phyloP scores from a whole-genome alignment of 371 early-diverging fungal genomes.

The Mucor lusitanicus region DNA sequence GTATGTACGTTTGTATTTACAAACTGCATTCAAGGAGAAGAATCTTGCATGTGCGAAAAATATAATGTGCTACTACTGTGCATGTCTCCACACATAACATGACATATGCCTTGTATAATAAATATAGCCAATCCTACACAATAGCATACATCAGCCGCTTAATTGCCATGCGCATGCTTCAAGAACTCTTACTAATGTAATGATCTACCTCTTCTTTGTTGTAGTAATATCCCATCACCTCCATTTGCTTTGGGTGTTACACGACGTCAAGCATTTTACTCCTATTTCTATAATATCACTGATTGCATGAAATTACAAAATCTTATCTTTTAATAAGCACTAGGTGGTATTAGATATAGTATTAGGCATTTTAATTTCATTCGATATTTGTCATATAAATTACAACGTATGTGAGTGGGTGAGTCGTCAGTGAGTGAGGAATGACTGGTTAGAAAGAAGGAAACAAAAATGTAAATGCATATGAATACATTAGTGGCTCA shows the following conservation, averaged over 20 bases:
- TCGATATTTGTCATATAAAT: neutral
- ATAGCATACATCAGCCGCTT: neutral
- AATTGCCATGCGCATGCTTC: neutral
- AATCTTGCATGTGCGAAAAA: neutral
- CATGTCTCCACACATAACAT: neutral
- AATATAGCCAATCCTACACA: neutral
- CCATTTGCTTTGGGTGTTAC: neutral
- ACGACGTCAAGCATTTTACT: neutral
- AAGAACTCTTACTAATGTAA: neutral
- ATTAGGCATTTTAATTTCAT: neutral
- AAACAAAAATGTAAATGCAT: neutral
- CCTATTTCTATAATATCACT: neutral
- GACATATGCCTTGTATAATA: neutral
- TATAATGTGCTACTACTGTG: neutral
- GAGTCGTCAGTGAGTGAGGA: neutral
- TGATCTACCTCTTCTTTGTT: neutral
- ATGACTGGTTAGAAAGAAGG: neutral
- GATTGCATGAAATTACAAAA: neutral
- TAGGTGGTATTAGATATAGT: neutral
- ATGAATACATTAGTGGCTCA: neutral
- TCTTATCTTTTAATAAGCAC: neutral
- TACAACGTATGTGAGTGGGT: neutral
- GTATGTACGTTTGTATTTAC: neutral
- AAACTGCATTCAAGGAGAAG: neutral
- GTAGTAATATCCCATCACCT: neutral